Conservation (phyloP, 2,329 filamentous ascomycete genomes). For the Coniochaeta sp. region DNA sequence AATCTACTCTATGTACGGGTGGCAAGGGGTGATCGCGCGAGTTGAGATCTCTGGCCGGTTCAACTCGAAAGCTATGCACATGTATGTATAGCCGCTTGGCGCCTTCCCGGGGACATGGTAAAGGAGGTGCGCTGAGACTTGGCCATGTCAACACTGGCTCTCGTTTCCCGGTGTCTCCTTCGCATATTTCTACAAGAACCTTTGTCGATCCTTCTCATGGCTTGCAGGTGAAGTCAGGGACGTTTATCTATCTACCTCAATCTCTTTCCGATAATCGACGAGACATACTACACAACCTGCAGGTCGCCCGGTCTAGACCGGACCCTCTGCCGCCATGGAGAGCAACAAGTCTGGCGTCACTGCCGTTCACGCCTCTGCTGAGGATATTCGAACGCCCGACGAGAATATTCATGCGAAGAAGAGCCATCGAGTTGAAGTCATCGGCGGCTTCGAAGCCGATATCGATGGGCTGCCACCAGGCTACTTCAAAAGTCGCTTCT, state of each 20-base stretch:
- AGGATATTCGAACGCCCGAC: neutral
- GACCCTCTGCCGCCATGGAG: neutral
- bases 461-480: slow-evolving; percentile 13
- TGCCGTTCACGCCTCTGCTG: neutral
- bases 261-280: neutral
- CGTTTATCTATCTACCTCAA: neutral
- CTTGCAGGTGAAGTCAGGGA: neutral
- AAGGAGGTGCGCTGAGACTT: neutral
- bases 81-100: neutral
- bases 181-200: neutral
- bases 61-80: neutral
- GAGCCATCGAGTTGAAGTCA: neutral
- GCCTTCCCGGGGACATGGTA: neutral
- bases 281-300: neutral
- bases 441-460: slow-evolving; percentile 11
- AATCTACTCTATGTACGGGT: neutral
- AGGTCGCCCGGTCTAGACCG: neutral
- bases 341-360: neutral
- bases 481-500: slow-evolving; percentile 18
- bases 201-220: neutral
- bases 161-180: neutral
- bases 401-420: neutral
- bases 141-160: neutral
- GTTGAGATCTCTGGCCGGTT: neutral
- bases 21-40: neutral